Evolutionary conservation across 2,329 filamentous ascomycete genomes (phyloP), one percentile per base, ranked within the genome.

Genomic region (Apiospora hydei): DNA sequence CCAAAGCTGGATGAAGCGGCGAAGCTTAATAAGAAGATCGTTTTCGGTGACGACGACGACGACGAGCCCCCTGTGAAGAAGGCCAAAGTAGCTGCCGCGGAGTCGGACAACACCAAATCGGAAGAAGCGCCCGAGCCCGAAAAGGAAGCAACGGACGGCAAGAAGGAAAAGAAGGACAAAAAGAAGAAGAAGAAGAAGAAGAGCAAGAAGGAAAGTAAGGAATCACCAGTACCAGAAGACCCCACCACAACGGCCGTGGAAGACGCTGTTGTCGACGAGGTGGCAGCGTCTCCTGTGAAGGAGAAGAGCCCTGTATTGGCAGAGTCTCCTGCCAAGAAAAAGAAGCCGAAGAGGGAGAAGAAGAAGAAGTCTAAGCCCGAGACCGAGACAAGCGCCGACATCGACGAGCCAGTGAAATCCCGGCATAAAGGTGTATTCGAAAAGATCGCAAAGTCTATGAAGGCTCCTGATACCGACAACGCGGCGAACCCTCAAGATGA

Each of bases 391-490:
- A 73, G 75, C 13, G 73, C 76, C 24, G 71, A 77, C 76, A 72
- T 75, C 72, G 41, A 77, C 76, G 57, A 64, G 57, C 57, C 34
- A 16, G 34, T 64, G 30, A 61, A 57, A 70, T 68, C 71, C 53
- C 80, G 85, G 34, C 85, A 89, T 77, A 89, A 85, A 73, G 80
- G 84, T 0, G 82, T 91, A 4, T 81, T 91, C 46, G 84, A 88
- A 64, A 89, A 89, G 75, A 85, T 87, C 51, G 82, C 86, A 26
- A 91, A 88, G 75, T 88, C 88, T 0, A 80, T 91, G 73, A 81
- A 85, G 72, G 82, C 85, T 4, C 81, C 85, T 61, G 84, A 85
- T 71, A 76, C 83, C 14, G 80, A 82, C 4, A 41, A 41, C 1
- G 34, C n/a, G 34, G 78, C 75, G 46, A 69, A 75, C 43, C 70